Conservation (phyloP, 2,329 filamentous ascomycete species). For the Fusarium sp. region DNA sequence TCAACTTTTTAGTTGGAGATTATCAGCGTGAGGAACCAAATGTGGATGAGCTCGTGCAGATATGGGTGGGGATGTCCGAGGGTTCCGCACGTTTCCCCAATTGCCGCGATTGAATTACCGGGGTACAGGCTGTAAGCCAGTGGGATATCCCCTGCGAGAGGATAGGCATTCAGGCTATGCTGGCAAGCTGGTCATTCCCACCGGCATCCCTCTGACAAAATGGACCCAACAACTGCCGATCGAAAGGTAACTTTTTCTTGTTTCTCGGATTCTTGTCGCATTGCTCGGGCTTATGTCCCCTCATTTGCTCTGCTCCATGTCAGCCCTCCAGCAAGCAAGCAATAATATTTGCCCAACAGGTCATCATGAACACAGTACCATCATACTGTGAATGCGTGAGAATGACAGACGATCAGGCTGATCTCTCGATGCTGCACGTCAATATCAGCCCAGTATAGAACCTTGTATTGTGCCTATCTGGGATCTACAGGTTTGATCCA, state of each 20-base stretch:
- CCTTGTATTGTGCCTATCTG: background rate
- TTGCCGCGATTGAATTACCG: constrained; percentile 30
- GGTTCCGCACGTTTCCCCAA: constrained; percentile 29
- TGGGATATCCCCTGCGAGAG: background rate
- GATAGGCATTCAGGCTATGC: background rate
- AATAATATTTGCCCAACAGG: background rate
- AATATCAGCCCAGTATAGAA: constrained; percentile 9
- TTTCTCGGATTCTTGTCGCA: background rate
- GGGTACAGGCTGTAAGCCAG: constrained; percentile 2
- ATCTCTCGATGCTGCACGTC: constrained; percentile 14
- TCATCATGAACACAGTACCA: constrained; percentile 14
- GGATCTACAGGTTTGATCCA: background rate
- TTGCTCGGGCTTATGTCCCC: background rate
- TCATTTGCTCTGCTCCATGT: constrained; percentile 1
- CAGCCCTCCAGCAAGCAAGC: background rate
- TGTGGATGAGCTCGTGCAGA: constrained; percentile 19
- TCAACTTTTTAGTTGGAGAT: constrained; percentile 7
- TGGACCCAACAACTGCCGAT: constrained; percentile 13
- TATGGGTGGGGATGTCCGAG: constrained; percentile 31
- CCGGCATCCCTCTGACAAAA: background rate
- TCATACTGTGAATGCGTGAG: constrained; percentile 11
- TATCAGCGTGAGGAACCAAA: constrained; percentile 10
- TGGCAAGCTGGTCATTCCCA: background rate
- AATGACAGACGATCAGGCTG: constrained; percentile 12
- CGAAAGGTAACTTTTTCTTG: background rate